Base-by-base conservation (phyloP, 371 early-diverging fungal species). In the Mortierella sp. region DNA sequence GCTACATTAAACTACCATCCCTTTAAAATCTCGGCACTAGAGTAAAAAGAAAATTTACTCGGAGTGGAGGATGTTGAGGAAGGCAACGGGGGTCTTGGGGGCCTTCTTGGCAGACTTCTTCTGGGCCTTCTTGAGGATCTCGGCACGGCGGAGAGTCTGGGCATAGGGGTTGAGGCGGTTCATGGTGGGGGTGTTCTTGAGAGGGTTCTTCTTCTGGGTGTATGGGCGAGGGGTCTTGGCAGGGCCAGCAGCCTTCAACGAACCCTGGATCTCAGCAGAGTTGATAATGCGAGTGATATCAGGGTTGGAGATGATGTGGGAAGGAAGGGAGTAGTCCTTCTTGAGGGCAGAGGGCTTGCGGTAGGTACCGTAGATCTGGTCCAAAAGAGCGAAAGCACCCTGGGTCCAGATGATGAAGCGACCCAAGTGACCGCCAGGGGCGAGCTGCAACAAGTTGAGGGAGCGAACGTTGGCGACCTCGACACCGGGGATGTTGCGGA, bases 391-490 rank as follows among this genome's bases (percentile, higher is more conserved):
- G 86, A 99, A 96, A 73, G 99, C 99, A 69, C 92, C 86, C 89
- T 98, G 92, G 84, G 99, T 98, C 99, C 99, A 99, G 94, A 99
- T 97, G 89, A 98, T 90, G 90, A 99, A 98, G 87, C 99, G 98
- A 78, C 99, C 99, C 77, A 98, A 89, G 91, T 99, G 98, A 86
- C 99, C 99, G 91, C 99, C 99, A 71, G 99, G 99, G 78, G 99
- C 99, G 70, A 99, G 92, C 90, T 98, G 96, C 84, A 99, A 92
- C 86, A 99, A 90, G 95, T 98, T 98, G 73, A 99, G 91, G 86
- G 91, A 89, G 83, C 94, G 90, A 63, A 99, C 99, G 86, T 93
- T 90, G 76, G 93, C 94, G 72, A 96, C 87, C 88, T 99, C 99
- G 72, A 99, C 97, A 89, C 99, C 99, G 74, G 98, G 97, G 85